Percentiles rank a stretch among this genome's conserved stretches.
These are phyloP conservation scores for Hanseniaspora nectarophila DNA, from an alignment of 805 yeast genomes.

Conservation along the genomic window DNA sequence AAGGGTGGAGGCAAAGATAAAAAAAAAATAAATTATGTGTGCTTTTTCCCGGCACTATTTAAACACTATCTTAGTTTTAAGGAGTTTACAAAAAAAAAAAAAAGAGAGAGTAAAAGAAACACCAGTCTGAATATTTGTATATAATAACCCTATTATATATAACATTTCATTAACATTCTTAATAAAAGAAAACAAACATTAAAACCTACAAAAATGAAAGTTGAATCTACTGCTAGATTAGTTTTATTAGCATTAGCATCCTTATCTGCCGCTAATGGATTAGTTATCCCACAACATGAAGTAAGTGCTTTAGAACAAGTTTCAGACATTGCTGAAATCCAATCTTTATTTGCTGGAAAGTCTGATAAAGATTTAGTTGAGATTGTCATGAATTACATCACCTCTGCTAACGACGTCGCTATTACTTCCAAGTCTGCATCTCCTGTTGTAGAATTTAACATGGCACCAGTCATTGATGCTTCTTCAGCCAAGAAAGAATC, in stretches of 20 bases:
- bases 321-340: constrained; percentile 29
- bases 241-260: constrained; percentile 27
- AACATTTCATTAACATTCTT: neutral
- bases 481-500: neutral
- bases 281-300: constrained; percentile 46
- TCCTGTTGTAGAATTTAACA: neutral
- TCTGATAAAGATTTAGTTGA: constrained; percentile 18
- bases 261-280: constrained; percentile 35
- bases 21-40: neutral
- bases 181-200: neutral
- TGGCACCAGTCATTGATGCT: constrained; percentile 13
- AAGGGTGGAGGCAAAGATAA: neutral
- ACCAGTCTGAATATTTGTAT: neutral
- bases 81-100: neutral
- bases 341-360: constrained; percentile 13
- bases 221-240: neutral
- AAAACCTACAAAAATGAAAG: neutral
- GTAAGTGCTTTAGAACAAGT: constrained; percentile 15
- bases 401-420: neutral
- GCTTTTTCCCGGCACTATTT: neutral
- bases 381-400: neutral
- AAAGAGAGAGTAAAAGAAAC: neutral
- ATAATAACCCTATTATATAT: neutral
- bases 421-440: neutral
- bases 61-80: neutral